Conservation (phyloP, 768 basidiomycete genomes). For the Sutorius australiensis region DNA sequence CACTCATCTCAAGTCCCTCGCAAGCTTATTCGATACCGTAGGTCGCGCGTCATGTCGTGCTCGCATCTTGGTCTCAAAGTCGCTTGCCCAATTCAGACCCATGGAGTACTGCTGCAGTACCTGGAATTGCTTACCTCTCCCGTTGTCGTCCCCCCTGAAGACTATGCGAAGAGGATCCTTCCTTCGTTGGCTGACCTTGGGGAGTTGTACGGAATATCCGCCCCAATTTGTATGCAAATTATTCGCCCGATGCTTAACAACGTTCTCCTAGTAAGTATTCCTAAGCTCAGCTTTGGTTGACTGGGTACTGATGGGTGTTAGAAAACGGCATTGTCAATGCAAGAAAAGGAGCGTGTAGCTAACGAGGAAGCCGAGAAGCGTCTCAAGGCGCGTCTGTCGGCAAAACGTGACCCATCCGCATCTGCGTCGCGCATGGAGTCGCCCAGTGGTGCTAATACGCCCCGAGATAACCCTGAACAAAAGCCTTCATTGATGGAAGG, state of each 20-base stretch:
- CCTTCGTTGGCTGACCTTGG: conserved; percentile 75
- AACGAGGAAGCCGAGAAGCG: conserved; percentile 78
- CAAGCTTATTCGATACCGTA: conserved; percentile 85
- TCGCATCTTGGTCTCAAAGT: conserved; percentile 18
- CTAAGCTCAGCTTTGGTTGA: not conserved
- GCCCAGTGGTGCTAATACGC: conserved; percentile 40
- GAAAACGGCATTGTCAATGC: conserved; percentile 58
- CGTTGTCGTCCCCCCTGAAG: conserved; percentile 58
- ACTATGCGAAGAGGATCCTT: conserved; percentile 70
- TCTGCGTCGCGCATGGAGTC: conserved; percentile 61
- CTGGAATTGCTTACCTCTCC: conserved; percentile 81
- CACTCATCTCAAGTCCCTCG: conserved; percentile 81
- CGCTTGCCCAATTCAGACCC: conserved; percentile 53
- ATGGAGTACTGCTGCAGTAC: conserved; percentile 90
- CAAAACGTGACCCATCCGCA: conserved; percentile 66
- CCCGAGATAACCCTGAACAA: conserved; percentile 24
- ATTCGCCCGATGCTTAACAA: conserved; percentile 76
- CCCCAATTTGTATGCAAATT: conserved; percentile 92
- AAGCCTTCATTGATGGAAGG: conserved; percentile 30
- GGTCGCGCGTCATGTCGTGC: conserved; percentile 32
- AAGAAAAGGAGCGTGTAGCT: conserved; percentile 65
- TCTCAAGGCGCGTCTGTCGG: conserved; percentile 68
- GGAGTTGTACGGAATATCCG: conserved; percentile 72
- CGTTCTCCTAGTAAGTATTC: conserved; percentile 50
- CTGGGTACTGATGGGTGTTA: conserved; percentile 26